A percentile compares a stretch with the other conserved stretches of the same genome.
Evolutionary conservation across 2,329 filamentous ascomycete species (phyloP).

Genomic region (Pseudogymnoascus sp.): DNA sequence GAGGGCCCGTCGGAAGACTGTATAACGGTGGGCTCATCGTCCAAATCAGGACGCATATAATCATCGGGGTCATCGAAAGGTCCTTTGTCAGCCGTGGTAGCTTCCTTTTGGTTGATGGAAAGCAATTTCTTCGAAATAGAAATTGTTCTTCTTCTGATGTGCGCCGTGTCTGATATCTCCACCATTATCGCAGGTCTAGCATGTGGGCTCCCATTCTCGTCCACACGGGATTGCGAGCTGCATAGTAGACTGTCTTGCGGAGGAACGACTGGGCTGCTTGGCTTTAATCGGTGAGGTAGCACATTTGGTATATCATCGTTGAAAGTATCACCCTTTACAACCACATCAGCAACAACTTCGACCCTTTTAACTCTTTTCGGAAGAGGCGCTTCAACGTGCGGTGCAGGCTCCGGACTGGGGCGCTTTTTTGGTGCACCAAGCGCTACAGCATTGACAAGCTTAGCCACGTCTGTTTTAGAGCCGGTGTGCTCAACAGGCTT

Average conservation of each 20-base stretch:
- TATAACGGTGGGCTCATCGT: not conserved
- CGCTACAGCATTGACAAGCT: not conserved
- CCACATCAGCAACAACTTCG: not conserved
- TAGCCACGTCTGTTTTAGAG: not conserved
- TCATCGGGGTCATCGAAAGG: not conserved
- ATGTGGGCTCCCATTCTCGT: slow-evolving; percentile 24
- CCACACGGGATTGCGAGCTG: slow-evolving; percentile 17
- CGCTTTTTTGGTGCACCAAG: slow-evolving; percentile 14
- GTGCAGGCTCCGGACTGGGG: slow-evolving; percentile 12
- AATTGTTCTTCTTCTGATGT: not conserved
- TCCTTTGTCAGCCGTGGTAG: not conserved
- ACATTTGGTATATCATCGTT: not conserved
- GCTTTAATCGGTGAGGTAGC: slow-evolving; percentile 9
- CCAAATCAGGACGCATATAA: not conserved
- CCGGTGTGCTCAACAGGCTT: not conserved
- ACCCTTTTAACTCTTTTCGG: not conserved
- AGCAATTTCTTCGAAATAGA: slow-evolving; percentile 16
- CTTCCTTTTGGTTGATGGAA: slow-evolving; percentile 12
- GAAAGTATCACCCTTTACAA: not conserved
- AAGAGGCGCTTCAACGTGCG: not conserved
- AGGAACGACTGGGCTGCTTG: slow-evolving; percentile 13
- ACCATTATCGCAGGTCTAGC: slow-evolving; percentile 9
- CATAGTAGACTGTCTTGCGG: slow-evolving; percentile 11
- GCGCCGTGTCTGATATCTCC: not conserved
- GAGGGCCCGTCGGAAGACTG: not conserved